Conservation (phyloP, 176 grass and related monocot species). For the Saccharum officinarum region DNA sequence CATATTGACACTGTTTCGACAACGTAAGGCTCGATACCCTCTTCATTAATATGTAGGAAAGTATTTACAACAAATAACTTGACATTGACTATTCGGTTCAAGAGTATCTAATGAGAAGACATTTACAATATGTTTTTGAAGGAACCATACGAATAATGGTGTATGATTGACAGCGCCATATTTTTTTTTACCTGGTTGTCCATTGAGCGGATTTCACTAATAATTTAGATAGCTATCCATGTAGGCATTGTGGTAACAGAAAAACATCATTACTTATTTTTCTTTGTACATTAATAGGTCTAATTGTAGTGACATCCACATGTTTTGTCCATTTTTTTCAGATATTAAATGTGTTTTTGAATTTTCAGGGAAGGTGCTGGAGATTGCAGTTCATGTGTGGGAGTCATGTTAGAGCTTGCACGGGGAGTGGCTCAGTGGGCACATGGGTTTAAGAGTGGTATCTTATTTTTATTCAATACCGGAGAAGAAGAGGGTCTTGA, state of each 20-base stretch:
- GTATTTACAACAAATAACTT: constrained; percentile 11
- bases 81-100: background rate
- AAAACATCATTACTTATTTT: background rate
- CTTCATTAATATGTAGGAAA: background rate
- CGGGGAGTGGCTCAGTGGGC: constrained; percentile 86
- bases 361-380: constrained; percentile 84
- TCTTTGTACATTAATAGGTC: background rate
- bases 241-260: background rate
- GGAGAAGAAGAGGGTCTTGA: constrained; percentile 99
- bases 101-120: constrained; percentile 11
- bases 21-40: constrained; percentile 55
- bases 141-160: constrained; percentile 5
- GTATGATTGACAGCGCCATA: background rate
- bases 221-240: constrained; percentile 22
- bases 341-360: constrained; percentile 11
- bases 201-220: constrained; percentile 4
- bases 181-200: background rate
- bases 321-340: background rate
- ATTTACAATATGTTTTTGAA: constrained; percentile 10
- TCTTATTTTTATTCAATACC: constrained; percentile 96
- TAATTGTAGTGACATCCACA: background rate
- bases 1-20: constrained; percentile 97
- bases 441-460: constrained; percentile 83
- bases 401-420: constrained; percentile 98
- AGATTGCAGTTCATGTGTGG: constrained; percentile 95